Percentiles rank a stretch among this genome's conserved stretches.
Conservation (phyloP, 129 eudicot species). For the Tanacetum coccineum region DNA sequence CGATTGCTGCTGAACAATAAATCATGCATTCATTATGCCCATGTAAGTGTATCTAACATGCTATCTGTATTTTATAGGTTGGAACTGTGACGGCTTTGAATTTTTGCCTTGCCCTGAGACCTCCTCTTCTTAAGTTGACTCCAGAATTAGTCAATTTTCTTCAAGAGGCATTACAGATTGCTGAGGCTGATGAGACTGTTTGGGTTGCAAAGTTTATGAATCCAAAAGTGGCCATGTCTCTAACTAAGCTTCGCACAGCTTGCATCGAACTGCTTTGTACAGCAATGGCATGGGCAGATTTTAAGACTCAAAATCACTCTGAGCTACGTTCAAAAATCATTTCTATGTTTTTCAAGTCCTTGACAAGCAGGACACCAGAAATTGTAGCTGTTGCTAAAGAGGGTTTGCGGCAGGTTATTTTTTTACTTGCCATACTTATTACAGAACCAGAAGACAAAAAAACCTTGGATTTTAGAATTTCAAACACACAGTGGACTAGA, state of each 20-base stretch:
- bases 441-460: neutral
- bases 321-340: slow-evolving; percentile 88
- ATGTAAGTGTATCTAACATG: slow-evolving; percentile 18
- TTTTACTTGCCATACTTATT: slow-evolving; percentile 11
- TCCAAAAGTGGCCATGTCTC: slow-evolving; percentile 84
- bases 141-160: slow-evolving; percentile 80
- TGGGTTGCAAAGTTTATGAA: slow-evolving; percentile 93
- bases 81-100: slow-evolving; percentile 97
- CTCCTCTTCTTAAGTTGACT: slow-evolving; percentile 94
- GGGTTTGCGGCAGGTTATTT: slow-evolving; percentile 86
- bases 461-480: neutral
- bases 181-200: slow-evolving; percentile 93
- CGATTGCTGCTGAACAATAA: slow-evolving; percentile 6
- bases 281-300: slow-evolving; percentile 99
- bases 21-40: neutral
- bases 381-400: slow-evolving; percentile 94
- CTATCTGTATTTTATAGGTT: slow-evolving; percentile 46
- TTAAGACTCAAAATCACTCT: slow-evolving; percentile 85
- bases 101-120: slow-evolving; percentile 96
- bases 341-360: slow-evolving; percentile 92
- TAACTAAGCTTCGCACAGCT: slow-evolving; percentile 89
- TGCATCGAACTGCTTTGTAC: slow-evolving; percentile 95
- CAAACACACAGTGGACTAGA: slow-evolving; percentile 8
- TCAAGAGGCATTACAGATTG: slow-evolving; percentile 96
- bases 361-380: slow-evolving; percentile 89